phyloP scores from a whole-genome alignment of 257 asterid genomes.

The Solanum chilense region DNA sequence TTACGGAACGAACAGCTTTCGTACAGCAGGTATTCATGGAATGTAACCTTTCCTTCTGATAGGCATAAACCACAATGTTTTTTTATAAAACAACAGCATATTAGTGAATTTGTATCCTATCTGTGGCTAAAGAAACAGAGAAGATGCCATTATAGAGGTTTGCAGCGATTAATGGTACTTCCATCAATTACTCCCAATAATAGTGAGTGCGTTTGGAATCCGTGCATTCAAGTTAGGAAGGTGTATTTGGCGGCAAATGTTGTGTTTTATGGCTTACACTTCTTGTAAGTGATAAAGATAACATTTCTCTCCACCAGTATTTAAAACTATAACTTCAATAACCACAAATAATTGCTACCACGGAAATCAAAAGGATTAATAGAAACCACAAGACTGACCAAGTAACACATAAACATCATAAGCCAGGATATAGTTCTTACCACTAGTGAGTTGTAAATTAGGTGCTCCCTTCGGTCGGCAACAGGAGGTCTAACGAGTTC shows the following conservation, averaged over 20 bases:
- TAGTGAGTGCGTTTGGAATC: background rate
- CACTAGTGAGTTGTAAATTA: constrained; percentile 86
- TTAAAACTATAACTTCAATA: background rate
- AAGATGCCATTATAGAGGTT: background rate
- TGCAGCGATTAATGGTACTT: background rate
- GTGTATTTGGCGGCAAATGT: background rate
- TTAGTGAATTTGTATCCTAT: background rate
- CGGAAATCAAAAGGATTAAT: background rate
- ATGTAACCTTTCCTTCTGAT: background rate
- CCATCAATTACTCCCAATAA: background rate
- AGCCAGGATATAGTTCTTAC: constrained; percentile 36
- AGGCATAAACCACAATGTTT: background rate
- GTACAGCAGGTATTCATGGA: background rate
- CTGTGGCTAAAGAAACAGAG: background rate
- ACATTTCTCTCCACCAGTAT: background rate
- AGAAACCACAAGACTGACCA: background rate
- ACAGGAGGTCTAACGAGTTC: constrained; percentile 88
- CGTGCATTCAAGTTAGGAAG: background rate
- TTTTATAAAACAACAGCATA: background rate
- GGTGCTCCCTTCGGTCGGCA: constrained; percentile 93
- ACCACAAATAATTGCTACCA: background rate
- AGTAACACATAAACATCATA: background rate
- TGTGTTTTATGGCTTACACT: background rate
- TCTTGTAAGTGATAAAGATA: background rate
- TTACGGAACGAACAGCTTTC: background rate